phyloP scores from a whole-genome alignment of 345 rosid genomes.

The Syzygium aromaticum region DNA sequence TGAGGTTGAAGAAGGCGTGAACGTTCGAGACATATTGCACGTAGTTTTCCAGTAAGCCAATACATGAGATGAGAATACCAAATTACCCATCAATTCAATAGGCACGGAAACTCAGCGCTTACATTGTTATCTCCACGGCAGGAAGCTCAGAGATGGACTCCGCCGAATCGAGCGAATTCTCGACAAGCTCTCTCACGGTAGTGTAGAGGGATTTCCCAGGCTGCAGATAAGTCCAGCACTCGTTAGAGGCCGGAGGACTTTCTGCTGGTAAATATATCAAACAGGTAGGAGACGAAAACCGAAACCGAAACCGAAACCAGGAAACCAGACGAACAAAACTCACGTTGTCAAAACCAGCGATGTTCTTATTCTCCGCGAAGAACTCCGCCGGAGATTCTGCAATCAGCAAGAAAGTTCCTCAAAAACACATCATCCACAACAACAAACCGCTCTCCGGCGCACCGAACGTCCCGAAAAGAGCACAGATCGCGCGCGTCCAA shows the following conservation, averaged over 20 bases:
- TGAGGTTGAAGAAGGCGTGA: accelerated
- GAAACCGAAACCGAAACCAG: neutral
- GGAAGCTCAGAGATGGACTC: constrained; percentile 95
- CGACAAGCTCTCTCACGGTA: constrained; percentile 90
- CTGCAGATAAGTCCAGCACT: constrained; percentile 16
- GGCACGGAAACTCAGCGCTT: constrained; percentile 2
- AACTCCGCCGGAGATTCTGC: constrained; percentile 99
- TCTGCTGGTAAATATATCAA: neutral
- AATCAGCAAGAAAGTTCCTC: neutral
- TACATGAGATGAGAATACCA: neutral
- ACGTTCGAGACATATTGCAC: neutral
- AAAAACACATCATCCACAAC: neutral
- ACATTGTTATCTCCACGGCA: constrained; percentile 79
- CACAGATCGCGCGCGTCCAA: neutral
- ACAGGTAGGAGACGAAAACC: neutral
- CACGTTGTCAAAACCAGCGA: constrained; percentile 97
- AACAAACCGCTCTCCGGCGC: neutral
- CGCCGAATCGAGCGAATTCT: constrained; percentile 89
- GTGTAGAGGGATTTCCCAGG: constrained; percentile 91
- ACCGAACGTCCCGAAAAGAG: neutral
- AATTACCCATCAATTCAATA: neutral
- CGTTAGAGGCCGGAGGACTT: neutral
- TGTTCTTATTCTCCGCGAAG: constrained; percentile 97
- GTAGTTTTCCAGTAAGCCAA: neutral
- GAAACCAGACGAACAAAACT: constrained; percentile 9